Conservation (phyloP, 2,329 filamentous ascomycete species). For the Nectriaceae sp. region DNA sequence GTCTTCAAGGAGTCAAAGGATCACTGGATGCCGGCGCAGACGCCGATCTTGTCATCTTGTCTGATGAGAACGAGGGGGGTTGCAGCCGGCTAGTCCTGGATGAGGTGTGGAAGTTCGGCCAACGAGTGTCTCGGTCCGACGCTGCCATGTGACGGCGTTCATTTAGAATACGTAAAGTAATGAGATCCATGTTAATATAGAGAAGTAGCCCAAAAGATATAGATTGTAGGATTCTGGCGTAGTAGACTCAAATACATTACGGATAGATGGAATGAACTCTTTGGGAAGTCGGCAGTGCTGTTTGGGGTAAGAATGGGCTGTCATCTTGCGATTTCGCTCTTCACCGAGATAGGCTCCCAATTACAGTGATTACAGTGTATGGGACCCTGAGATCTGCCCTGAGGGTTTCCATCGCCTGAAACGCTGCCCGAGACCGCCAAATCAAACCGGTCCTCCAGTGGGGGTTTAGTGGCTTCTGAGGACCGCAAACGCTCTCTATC, state of each 20-base stretch:
- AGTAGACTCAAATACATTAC: not conserved
- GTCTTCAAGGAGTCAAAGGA: constrained; percentile 68
- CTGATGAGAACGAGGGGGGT: constrained; percentile 49
- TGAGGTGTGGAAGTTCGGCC: constrained; percentile 80
- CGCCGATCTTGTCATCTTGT: constrained; percentile 70
- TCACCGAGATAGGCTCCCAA: no score
- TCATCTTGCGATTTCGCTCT: not conserved
- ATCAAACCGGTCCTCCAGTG: constrained; percentile 3
- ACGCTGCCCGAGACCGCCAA: constrained; percentile 2
- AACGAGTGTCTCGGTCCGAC: constrained; percentile 42
- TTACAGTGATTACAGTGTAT: no score
- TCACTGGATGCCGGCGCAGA: constrained; percentile 63
- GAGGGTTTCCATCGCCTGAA: constrained; percentile 3
- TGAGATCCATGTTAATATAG: not conserved
- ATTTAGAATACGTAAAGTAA: not conserved
- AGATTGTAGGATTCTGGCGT: not conserved
- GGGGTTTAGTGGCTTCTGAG: no score
- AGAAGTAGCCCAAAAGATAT: not conserved
- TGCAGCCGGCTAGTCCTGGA: constrained; percentile 62
- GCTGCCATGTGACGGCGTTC: constrained; percentile 14
- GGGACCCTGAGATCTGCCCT: no score
- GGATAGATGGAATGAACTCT: not conserved
- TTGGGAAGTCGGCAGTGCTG: not conserved
- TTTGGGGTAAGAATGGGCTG: not conserved
- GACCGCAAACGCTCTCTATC: no score